Percentiles rank a stretch among this genome's conserved stretches.
phyloP scores from a whole-genome alignment of 2,329 filamentous ascomycete species.

The Pseudocercospora eumusae region DNA sequence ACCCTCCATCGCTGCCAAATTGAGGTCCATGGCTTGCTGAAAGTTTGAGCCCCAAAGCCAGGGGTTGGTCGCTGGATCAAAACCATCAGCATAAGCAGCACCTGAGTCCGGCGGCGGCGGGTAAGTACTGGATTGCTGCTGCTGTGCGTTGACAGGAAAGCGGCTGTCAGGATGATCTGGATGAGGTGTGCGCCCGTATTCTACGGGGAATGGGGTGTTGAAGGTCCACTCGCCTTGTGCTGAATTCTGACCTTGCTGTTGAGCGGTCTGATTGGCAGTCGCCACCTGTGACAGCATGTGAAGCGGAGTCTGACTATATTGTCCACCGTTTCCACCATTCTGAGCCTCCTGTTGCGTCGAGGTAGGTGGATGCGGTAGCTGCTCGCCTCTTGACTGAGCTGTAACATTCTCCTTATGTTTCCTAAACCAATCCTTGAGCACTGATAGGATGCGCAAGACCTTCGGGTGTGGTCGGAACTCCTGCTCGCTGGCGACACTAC shows the following conservation, averaged over 20 bases:
- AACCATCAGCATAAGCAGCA: constrained; percentile 11
- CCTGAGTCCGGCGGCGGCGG: constrained; percentile 12
- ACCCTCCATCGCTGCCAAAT: constrained; percentile 38
- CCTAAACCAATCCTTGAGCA: constrained; percentile 49
- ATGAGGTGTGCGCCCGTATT: constrained; percentile 24
- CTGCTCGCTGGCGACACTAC: constrained; percentile 24
- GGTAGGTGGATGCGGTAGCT: constrained; percentile 17
- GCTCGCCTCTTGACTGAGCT: constrained; percentile 28
- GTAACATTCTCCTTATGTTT: constrained; percentile 39
- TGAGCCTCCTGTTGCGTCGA: constrained; percentile 16
- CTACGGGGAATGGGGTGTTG: constrained; percentile 26
- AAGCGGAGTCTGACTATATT: constrained; percentile 24
- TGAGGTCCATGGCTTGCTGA: constrained; percentile 42
- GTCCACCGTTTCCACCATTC: constrained; percentile 10
- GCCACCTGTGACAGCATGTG: constrained; percentile 34
- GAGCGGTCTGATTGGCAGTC: constrained; percentile 24
- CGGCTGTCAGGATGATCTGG: constrained; percentile 24
- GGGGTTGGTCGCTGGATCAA: constrained; percentile 25
- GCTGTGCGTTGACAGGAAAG: constrained; percentile 19
- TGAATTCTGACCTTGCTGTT: constrained; percentile 16
- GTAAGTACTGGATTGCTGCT: constrained; percentile 16
- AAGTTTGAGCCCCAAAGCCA: constrained; percentile 41
- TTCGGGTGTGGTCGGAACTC: constrained; percentile 48
- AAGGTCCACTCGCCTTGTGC: constrained; percentile 31
- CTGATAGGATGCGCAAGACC: constrained; percentile 49